phyloP scores from a whole-genome alignment of 805 yeast genomes.

The Candida pseudoglaebosa region DNA sequence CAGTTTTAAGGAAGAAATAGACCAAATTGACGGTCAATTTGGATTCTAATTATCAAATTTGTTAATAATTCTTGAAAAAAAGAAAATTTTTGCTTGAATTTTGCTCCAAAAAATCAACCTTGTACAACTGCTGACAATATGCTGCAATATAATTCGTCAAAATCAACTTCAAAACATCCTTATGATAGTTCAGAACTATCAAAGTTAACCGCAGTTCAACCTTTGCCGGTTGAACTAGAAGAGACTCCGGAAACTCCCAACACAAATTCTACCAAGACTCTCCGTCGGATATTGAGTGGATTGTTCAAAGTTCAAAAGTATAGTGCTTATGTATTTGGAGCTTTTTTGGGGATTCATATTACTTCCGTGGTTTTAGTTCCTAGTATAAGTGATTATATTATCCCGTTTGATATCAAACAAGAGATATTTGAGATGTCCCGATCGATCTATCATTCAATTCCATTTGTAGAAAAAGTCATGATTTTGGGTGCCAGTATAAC shows the following conservation, averaged over 20 bases:
- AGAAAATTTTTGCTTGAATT: too few species aligned
- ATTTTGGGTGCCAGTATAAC: constrained; percentile 42
- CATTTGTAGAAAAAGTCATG: constrained; percentile 45
- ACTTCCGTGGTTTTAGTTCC: constrained; percentile 55
- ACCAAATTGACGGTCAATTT: too few species aligned
- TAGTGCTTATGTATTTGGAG: constrained; percentile 54
- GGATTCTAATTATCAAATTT: too few species aligned
- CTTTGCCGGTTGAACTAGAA: constrained; percentile 2
- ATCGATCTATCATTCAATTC: constrained; percentile 51
- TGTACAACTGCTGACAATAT: neutral
- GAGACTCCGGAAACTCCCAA: neutral
- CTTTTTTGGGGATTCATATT: constrained; percentile 57
- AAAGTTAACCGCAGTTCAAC: neutral
- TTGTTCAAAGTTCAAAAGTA: constrained; percentile 46
- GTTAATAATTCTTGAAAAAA: too few species aligned
- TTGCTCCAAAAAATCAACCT: too few species aligned
- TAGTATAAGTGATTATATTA: constrained; percentile 37
- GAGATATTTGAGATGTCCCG: constrained; percentile 59
- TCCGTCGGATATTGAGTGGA: constrained; percentile 12
- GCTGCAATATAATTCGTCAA: neutral
- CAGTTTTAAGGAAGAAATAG: too few species aligned
- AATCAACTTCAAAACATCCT: too few species aligned
- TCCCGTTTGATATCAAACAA: constrained; percentile 35
- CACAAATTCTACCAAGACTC: constrained; percentile 6
- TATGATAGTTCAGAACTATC: too few species aligned